Percentiles rank a stretch among this genome's conserved stretches.
Conservation (phyloP, 208 protist genomes). For the Acanthamoeba triangularis region DNA sequence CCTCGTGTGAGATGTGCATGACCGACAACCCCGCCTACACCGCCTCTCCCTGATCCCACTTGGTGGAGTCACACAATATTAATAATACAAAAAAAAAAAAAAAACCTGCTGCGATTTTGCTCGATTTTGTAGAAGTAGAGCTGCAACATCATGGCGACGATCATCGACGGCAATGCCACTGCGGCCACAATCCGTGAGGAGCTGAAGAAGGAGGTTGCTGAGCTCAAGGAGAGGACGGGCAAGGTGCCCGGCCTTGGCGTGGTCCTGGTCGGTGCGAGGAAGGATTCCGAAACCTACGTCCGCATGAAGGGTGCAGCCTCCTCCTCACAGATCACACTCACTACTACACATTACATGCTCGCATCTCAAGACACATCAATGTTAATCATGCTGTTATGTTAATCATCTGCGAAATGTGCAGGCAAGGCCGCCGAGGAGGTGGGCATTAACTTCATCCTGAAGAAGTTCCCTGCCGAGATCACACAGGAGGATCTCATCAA, state of each 20-base stretch:
- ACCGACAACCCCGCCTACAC: background rate
- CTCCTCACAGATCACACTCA: too few species aligned
- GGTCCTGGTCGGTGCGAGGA: slow-evolving; percentile 96
- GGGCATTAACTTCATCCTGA: slow-evolving; percentile 82
- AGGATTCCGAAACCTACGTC: slow-evolving; percentile 96
- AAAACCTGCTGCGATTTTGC: too few species aligned
- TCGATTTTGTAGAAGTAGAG: too few species aligned
- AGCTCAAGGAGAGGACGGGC: slow-evolving; percentile 73
- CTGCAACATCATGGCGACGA: slow-evolving; percentile 36
- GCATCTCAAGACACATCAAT: too few species aligned
- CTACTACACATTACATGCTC: too few species aligned
- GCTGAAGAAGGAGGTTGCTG: slow-evolving; percentile 79
- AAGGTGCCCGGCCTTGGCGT: slow-evolving; percentile 94
- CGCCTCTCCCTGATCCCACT: too few species aligned
- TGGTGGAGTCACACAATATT: background rate
- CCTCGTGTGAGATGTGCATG: slow-evolving; percentile 3
- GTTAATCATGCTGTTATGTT: too few species aligned
- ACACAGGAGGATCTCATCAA: slow-evolving; percentile 79
- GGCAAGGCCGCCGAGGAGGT: slow-evolving; percentile 75
- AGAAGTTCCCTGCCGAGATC: slow-evolving; percentile 77
- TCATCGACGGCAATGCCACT: slow-evolving; percentile 88
- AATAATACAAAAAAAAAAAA: background rate
- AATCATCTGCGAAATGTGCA: background rate
- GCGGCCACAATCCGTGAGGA: slow-evolving; percentile 78
- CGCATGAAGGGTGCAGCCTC: slow-evolving; percentile 96